Evolutionary conservation across 2,329 filamentous ascomycete genomes (phyloP), one percentile per base, ranked within the genome.

Genomic region (Botrytis byssoidea): DNA sequence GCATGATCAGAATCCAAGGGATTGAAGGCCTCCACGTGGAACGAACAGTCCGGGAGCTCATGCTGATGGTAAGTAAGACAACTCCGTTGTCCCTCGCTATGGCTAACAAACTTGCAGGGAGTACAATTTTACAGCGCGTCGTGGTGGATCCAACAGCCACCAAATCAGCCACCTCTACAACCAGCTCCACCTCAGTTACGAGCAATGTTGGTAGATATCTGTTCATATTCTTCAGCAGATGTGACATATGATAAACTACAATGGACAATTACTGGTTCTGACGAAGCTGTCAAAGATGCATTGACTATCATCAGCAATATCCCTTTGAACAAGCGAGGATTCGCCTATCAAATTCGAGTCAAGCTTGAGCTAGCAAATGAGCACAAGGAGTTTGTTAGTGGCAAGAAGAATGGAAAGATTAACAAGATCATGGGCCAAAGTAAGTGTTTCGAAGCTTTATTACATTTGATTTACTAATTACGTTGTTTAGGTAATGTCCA

Each of bases 391-490:
- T 99, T 99, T 82, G 96, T 99, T 73, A 98, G 95, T 79, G 96
- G 96, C 78, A 99, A 99, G 87, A 99, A 99, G 87, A 99, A 99
- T 80, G 96, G 96, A 83, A 99, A 99, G 85, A 99, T 99, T 84
- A 99, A 99, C 87, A 99, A 99, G 87, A 99, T 99, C 80, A 99
- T 99, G 96, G 96, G 95, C 37, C 95, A 98, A 83, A 98, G 95
- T 74, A 67, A 61, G 72, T 8, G 7, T 40, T 35, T 35, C 12
- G 44, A 51, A 8, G 32, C 37, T n/a, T 20, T 61, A 2, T 32
- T 32, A 16, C 4, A n/a, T 16, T 32, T 40, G 10, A 29, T 1
- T 42, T 22, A 32, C 60, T 74, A 72, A 74, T 20, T 29, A 10
- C 14, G 25, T n/a, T 25, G 18, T 25, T 59, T 37, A 74, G 72